Percentiles rank a stretch among this genome's conserved stretches.
Conservation (phyloP, 805 yeast genomes). For the Clavispora fructus region DNA sequence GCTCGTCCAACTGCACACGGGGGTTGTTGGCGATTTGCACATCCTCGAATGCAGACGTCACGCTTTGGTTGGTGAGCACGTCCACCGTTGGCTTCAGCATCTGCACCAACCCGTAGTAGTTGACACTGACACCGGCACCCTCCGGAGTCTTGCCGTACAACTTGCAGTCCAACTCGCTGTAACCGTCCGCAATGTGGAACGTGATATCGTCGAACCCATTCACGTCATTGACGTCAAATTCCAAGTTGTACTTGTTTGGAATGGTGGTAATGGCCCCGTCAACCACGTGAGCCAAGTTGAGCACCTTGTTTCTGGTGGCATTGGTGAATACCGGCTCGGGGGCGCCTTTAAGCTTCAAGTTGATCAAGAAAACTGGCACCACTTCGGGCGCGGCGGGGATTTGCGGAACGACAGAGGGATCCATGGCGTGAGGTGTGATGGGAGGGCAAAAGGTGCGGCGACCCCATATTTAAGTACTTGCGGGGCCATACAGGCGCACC, state of each 20-base stretch:
- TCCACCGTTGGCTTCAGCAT: slow-evolving; percentile 29
- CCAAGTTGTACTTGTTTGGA: slow-evolving; percentile 25
- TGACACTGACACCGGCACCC: slow-evolving; percentile 39
- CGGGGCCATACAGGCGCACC: not conserved
- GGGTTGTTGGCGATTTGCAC: slow-evolving; percentile 49
- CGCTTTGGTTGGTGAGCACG: slow-evolving; percentile 30
- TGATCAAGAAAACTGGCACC: slow-evolving; percentile 28
- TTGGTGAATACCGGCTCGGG: slow-evolving; percentile 17
- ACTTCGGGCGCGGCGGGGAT: slow-evolving; percentile 23
- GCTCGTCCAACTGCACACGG: slow-evolving; percentile 36
- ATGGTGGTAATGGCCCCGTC: slow-evolving; percentile 28
- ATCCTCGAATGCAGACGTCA: slow-evolving; percentile 35
- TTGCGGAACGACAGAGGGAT: slow-evolving; percentile 4
- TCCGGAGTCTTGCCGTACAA: slow-evolving; percentile 41
- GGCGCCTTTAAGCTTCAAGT: slow-evolving; percentile 20
- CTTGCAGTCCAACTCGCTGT: slow-evolving; percentile 43
- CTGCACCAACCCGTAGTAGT: slow-evolving; percentile 47
- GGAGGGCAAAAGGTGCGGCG: not conserved
- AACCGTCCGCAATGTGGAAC: slow-evolving; percentile 20
- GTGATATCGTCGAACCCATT: slow-evolving; percentile 48
- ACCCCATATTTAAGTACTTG: not conserved
- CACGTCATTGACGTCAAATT: slow-evolving; percentile 23
- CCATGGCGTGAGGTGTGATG: not conserved
- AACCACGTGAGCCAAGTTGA: slow-evolving; percentile 18
- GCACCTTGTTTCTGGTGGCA: slow-evolving; percentile 13